Conservation (phyloP, 495 filamentous ascomycete genomes). For the Aspergillus avenaceus region DNA sequence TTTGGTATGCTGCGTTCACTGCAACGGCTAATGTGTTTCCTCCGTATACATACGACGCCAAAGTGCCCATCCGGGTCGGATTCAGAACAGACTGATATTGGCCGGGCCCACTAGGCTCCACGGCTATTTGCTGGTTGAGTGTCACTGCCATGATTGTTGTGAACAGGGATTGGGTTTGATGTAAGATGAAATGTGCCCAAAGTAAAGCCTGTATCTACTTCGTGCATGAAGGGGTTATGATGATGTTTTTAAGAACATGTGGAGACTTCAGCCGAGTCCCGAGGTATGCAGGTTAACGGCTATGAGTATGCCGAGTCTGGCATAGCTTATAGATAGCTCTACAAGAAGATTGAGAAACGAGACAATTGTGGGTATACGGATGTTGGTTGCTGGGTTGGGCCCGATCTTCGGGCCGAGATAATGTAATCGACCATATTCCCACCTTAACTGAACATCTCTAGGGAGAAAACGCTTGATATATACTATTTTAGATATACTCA, state of each 20-base stretch:
- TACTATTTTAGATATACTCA: slow-evolving; percentile 4
- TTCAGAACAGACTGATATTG: slow-evolving; percentile 2
- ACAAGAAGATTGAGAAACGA: too few relatives aligned
- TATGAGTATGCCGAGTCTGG: too few relatives aligned
- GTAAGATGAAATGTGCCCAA: too few relatives aligned
- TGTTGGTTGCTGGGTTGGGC: too few relatives aligned
- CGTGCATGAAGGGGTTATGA: too few relatives aligned
- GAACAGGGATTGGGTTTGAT: too few relatives aligned
- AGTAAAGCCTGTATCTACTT: too few relatives aligned
- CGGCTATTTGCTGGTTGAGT: slow-evolving; percentile 7
- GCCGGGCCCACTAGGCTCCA: slow-evolving; percentile 1
- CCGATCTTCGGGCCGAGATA: neutral
- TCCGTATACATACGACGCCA: slow-evolving; percentile 6
- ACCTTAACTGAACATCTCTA: slow-evolving; percentile 6
- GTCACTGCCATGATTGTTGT: neutral
- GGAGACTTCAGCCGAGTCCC: too few relatives aligned
- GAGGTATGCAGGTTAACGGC: too few relatives aligned
- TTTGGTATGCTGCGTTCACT: slow-evolving; percentile 12
- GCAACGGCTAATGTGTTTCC: slow-evolving; percentile 12
- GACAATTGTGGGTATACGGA: too few relatives aligned
- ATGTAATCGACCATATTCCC: neutral
- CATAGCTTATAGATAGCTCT: too few relatives aligned
- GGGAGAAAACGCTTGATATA: slow-evolving; percentile 1
- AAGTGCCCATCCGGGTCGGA: slow-evolving; percentile 8
- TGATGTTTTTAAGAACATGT: too few relatives aligned